Evolutionary conservation across 345 rosid species (phyloP).

Genomic region (Microthlaspi erraticum): DNA sequence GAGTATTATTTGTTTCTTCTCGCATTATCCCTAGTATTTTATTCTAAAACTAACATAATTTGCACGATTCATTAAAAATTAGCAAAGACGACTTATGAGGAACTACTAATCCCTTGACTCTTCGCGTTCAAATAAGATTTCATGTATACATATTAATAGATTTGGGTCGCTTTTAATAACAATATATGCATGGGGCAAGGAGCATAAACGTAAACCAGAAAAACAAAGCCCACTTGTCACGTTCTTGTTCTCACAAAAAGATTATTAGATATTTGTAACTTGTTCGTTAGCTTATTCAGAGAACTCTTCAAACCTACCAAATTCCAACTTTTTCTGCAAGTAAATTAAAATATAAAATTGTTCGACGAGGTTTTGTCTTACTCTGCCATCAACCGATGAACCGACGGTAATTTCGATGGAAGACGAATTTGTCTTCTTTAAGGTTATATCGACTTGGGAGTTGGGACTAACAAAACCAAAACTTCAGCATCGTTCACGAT

Average conservation of each 20-base stretch:
- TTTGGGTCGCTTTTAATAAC: constrained; percentile 23
- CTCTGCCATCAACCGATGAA: background rate
- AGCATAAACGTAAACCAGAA: constrained; percentile 1
- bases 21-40: background rate
- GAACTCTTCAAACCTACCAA: constrained; percentile 37
- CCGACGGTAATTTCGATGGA: background rate
- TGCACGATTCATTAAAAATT: background rate
- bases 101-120: background rate
- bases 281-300: constrained; percentile 20
- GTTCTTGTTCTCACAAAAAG: constrained; percentile 33
- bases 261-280: constrained; percentile 32
- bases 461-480: no score
- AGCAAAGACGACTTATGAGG: background rate
- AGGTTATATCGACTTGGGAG: no score
- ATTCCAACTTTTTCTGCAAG: constrained; percentile 27
- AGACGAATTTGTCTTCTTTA: no score
- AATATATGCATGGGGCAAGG: constrained; percentile 30
- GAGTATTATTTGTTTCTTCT: background rate
- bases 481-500: no score
- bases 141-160: background rate
- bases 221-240: constrained; percentile 38
- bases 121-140: constrained; percentile 5
- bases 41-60: background rate
- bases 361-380: constrained; percentile 1
- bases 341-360: background rate